Conservation (phyloP, 495 filamentous ascomycete genomes). For the Achaetomiella virescens region DNA sequence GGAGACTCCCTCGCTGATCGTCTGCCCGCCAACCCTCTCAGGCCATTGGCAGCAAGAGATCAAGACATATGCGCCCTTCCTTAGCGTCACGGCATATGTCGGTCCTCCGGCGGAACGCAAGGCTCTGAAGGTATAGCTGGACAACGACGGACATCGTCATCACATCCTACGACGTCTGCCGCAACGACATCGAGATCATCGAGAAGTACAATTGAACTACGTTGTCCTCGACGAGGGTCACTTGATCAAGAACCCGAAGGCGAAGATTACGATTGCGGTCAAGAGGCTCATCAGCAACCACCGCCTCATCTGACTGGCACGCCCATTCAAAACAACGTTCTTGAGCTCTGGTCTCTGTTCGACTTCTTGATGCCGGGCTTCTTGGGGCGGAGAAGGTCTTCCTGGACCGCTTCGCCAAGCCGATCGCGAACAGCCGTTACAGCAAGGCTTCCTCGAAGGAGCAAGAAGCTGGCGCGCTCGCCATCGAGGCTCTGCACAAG, state of each 20-base stretch:
- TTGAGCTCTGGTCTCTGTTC: slow-evolving; percentile 95
- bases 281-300: slow-evolving; percentile 86
- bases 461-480: slow-evolving; percentile 92
- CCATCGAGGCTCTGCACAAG: slow-evolving; percentile 95
- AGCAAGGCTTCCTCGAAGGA: slow-evolving; percentile 97
- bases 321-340: slow-evolving; percentile 94
- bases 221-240: slow-evolving; percentile 96
- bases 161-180: slow-evolving; percentile 94
- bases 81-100: slow-evolving; percentile 81
- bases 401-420: slow-evolving; percentile 93
- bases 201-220: slow-evolving; percentile 86
- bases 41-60: slow-evolving; percentile 99
- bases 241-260: slow-evolving; percentile 95
- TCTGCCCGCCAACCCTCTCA: slow-evolving; percentile 95
- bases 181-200: slow-evolving; percentile 86
- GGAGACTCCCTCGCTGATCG: slow-evolving; percentile 81
- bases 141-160: slow-evolving; percentile 83
- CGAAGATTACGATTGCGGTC: slow-evolving; percentile 86
- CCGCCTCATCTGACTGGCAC: slow-evolving; percentile 94
- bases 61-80: slow-evolving; percentile 87
- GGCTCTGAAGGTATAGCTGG: slow-evolving; percentile 58
- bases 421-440: slow-evolving; percentile 89
- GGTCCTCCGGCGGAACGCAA: slow-evolving; percentile 76
- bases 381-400: slow-evolving; percentile 97
- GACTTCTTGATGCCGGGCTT: slow-evolving; percentile 99